A percentile compares a stretch with the other conserved stretches of the same genome.
Evolutionary conservation across 345 rosid species (phyloP).

Genomic region (Leavenworthia alabamica): DNA sequence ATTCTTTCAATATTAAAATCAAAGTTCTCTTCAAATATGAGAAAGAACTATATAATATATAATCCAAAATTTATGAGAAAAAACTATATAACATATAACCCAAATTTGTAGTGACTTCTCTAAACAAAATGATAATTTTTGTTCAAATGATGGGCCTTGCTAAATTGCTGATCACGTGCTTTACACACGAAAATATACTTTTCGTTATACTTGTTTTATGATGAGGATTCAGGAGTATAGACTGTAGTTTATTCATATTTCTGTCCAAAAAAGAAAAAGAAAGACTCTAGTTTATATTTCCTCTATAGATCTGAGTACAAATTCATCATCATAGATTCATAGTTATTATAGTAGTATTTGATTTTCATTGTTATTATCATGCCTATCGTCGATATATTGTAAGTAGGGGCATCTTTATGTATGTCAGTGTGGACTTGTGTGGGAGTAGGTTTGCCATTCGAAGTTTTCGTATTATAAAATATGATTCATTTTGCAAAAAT

Average conservation of each 20-base stretch:
- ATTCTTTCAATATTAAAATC: not conserved
- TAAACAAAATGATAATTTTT: not conserved
- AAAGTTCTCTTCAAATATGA: not conserved
- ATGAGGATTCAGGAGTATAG: not conserved
- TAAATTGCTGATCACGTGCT: constrained; percentile 18
- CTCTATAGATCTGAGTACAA: not conserved
- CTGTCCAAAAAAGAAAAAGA: not conserved
- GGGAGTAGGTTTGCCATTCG: not conserved
- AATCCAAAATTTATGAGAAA: too few relatives aligned
- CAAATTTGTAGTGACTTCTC: not conserved
- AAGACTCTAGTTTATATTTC: not conserved
- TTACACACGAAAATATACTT: not conserved
- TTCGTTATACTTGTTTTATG: not conserved
- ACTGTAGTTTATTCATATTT: not conserved
- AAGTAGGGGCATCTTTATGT: not conserved
- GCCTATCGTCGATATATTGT: not conserved
- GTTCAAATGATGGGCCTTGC: constrained; percentile 4
- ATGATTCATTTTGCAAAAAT: not conserved
- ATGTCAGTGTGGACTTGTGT: not conserved
- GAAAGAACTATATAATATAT: not conserved
- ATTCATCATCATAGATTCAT: too few relatives aligned
- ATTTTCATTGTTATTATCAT: not conserved
- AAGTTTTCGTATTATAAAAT: not conserved
- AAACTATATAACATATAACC: not conserved
- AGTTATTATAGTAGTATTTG: not conserved